Conservation (phyloP, 495 filamentous ascomycete species). For the Melanomma pulvis-pyrius region DNA sequence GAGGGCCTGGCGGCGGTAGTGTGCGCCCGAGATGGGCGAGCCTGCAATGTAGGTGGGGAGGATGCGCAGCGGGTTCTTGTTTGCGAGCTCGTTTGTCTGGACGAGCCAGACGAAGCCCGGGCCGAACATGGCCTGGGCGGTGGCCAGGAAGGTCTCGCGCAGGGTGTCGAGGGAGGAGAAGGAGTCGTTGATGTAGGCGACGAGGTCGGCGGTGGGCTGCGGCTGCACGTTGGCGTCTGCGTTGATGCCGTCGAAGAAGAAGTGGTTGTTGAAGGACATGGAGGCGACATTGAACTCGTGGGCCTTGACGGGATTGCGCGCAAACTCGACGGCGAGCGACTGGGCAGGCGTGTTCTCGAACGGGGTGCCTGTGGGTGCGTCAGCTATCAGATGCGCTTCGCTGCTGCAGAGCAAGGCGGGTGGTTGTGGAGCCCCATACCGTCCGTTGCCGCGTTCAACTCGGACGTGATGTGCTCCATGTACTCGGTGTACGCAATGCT, state of each 20-base stretch:
- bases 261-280: slow-evolving; percentile 95
- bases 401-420: background rate
- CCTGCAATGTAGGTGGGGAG: slow-evolving; percentile 91
- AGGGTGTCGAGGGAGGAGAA: slow-evolving; percentile 85
- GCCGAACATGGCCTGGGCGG: slow-evolving; percentile 90
- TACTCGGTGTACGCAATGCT: slow-evolving; percentile 82
- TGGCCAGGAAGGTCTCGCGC: slow-evolving; percentile 73
- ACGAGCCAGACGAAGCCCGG: slow-evolving; percentile 97
- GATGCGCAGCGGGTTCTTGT: slow-evolving; percentile 63
- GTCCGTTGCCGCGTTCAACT: slow-evolving; percentile 71
- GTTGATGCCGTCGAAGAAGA: slow-evolving; percentile 79
- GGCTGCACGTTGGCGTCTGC: slow-evolving; percentile 57
- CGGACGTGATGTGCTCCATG: slow-evolving; percentile 69
- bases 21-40: slow-evolving; percentile 79
- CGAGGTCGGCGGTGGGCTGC: slow-evolving; percentile 43
- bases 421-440: slow-evolving; percentile 55
- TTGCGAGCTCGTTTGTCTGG: slow-evolving; percentile 31
- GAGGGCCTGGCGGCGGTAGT: slow-evolving; percentile 75
- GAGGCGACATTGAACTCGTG: slow-evolving; percentile 90
- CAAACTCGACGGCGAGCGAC: slow-evolving; percentile 70
- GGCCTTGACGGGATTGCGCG: slow-evolving; percentile 75
- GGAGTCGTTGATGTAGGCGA: slow-evolving; percentile 56
- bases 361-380: slow-evolving; percentile 46
- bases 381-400: background rate
- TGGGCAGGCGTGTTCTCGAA: background rate